phyloP scores from a whole-genome alignment of 306 rosid genomes.

The Castanopsis chinensis region DNA sequence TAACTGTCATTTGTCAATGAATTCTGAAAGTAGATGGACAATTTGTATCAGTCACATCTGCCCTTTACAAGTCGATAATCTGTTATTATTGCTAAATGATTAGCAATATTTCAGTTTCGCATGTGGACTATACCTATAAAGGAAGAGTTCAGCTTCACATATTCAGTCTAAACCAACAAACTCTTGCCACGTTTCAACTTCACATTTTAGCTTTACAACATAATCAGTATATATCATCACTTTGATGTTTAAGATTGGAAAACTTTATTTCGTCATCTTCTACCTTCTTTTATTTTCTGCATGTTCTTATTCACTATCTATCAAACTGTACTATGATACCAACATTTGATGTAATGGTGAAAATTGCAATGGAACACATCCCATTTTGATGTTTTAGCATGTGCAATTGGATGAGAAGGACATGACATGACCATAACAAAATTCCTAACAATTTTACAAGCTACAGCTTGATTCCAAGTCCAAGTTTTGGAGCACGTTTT shows the following conservation, averaged over 20 bases:
- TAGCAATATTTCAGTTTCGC: neutral
- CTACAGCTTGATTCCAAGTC: slow-evolving; percentile 23
- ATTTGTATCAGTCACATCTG: neutral
- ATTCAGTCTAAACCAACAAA: neutral
- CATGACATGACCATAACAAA: slow-evolving; percentile 12
- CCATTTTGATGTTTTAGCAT: slow-evolving; percentile 16
- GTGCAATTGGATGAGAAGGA: slow-evolving; percentile 28
- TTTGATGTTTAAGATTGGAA: too few relatives aligned
- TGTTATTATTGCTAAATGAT: neutral
- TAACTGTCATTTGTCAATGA: neutral
- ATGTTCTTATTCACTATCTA: neutral
- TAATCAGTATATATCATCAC: neutral
- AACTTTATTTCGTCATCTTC: neutral
- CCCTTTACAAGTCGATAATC: neutral
- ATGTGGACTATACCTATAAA: neutral
- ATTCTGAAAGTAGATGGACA: neutral
- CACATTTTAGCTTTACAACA: neutral
- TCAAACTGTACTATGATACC: neutral
- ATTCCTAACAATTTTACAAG: neutral
- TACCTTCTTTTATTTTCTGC: neutral
- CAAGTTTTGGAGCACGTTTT: slow-evolving; percentile 11
- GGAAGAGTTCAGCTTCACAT: slow-evolving; percentile 8
- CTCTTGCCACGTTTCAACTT: neutral
- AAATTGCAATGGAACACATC: slow-evolving; percentile 5
- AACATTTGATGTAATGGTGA: slow-evolving; percentile 22